Evolutionary conservation across 345 rosid genomes (phyloP).

Genomic region (Excoecaria agallocha): DNA sequence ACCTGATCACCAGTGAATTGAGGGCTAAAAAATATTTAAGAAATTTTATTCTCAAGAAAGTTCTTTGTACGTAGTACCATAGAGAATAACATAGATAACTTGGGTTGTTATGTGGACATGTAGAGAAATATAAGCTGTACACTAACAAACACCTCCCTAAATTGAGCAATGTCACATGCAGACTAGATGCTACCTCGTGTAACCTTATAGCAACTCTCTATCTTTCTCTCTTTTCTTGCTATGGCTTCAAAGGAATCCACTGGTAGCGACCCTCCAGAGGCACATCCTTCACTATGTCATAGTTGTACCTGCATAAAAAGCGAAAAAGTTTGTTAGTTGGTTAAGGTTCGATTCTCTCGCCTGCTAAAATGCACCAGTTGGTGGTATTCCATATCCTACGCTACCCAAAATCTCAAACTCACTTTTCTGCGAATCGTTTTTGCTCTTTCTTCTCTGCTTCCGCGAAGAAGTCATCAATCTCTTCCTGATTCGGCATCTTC

Average conservation of each 20-base stretch:
- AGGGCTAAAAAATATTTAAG: background rate
- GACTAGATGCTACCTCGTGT: conserved; percentile 20
- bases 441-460: conserved; percentile 38
- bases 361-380: conserved; percentile 24
- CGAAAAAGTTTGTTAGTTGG: conserved; percentile 40
- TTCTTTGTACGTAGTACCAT: background rate
- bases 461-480: conserved; percentile 44
- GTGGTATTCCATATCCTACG: conserved; percentile 38
- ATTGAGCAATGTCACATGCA: conserved; percentile 12
- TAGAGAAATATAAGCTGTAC: conserved; percentile 16
- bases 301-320: conserved; percentile 61
- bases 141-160: background rate
- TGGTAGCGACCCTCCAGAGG: conserved; percentile 70
- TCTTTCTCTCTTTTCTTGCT: background rate
- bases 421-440: conserved; percentile 53
- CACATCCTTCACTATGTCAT: conserved; percentile 57
- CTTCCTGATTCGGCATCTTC: conserved; percentile 34
- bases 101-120: background rate
- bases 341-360: conserved; percentile 25
- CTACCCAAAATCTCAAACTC: conserved; percentile 28
- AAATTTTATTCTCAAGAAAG: conserved; percentile 3
- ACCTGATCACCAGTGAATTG: background rate
- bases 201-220: background rate
- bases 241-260: conserved; percentile 54
- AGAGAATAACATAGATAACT: background rate